Evolutionary conservation across 169 alveolate genomes (phyloP).

Genomic region (Eimeria tenella): DNA sequence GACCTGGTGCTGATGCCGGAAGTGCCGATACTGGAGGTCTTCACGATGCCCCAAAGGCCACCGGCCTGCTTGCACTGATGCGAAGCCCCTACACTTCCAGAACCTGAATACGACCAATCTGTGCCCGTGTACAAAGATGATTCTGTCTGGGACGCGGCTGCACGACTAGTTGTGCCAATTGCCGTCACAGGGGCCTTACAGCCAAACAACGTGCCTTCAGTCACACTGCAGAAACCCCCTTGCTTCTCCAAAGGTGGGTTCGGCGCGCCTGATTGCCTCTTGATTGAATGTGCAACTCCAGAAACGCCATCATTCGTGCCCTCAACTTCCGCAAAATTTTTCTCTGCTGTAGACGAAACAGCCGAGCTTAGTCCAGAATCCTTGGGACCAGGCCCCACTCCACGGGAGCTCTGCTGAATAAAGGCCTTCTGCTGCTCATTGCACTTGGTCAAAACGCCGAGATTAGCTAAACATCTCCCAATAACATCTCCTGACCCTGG

Average conservation of each 20-base stretch:
- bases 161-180: neutral
- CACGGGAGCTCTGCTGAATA: constrained; percentile 40
- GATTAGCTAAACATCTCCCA: constrained; percentile 11
- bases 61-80: constrained; percentile 21
- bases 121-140: neutral
- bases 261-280: neutral
- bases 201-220: constrained; percentile 15
- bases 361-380: constrained; percentile 9
- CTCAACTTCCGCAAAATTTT: neutral
- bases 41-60: neutral
- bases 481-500: constrained; percentile 4
- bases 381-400: neutral
- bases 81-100: neutral
- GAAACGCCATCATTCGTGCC: neutral
- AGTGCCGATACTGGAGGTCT: neutral
- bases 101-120: constrained; percentile 9
- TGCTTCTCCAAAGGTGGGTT: neutral
- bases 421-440: constrained; percentile 1
- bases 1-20: constrained; percentile 15
- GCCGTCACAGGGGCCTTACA: neutral
- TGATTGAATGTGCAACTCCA: neutral
- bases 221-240: constrained; percentile 3
- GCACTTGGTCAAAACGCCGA: neutral
- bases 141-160: neutral
- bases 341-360: neutral